Base-by-base conservation (phyloP, 108 stramenopile genomes). In the Conticribra weissflogii region DNA sequence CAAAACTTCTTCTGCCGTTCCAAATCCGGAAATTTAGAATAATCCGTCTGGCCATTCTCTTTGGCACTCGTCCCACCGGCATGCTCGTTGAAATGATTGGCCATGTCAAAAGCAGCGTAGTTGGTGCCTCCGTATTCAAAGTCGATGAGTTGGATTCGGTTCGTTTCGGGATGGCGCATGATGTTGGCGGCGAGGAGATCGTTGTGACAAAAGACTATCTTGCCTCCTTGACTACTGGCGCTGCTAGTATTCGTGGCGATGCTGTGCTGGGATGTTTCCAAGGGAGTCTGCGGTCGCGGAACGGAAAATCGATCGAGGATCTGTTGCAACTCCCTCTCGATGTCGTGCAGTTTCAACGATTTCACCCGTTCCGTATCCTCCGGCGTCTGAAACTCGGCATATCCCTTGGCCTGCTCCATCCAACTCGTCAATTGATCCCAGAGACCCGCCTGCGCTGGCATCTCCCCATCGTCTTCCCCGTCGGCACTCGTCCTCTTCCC, bases 41-140 rank as follows among this genome's bases (percentile, higher is more conserved):
- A 91, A 57, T 94, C 72, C 8, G 93, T 80, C 14, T 83, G 72
- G 14, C 83, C 78, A 72, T 81, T 65, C 24, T 85, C 82, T 56
- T 80, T 65, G 3, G 68, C 36, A 27, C 56, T 70, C 0, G 79
- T 76, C 2, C 95, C 95, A 19, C 92, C 92, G 3, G 92, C 92
- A 78, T 81, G 89, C 63, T 96, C 95, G 68, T 93, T 93, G 51
- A 91, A 92, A 70, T 96, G 96, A 73, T 96, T 96, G 54, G 96
- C 96, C 65, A 96, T 83, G 50, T 96, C 96, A 77, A 90, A 96
- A 8, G 86, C 78, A 8, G 63, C 62, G 66, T 88, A 96, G 54
- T 93, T 94, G 30, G 78, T 66, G 1, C 91, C 90, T 48, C 93
- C 93, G 59, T 96, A 96, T 72, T 96, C 96, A 78, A 93, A 94